Conservation (phyloP, 1,284 basidiomycete genomes). For the Coriolopsis trogii region DNA sequence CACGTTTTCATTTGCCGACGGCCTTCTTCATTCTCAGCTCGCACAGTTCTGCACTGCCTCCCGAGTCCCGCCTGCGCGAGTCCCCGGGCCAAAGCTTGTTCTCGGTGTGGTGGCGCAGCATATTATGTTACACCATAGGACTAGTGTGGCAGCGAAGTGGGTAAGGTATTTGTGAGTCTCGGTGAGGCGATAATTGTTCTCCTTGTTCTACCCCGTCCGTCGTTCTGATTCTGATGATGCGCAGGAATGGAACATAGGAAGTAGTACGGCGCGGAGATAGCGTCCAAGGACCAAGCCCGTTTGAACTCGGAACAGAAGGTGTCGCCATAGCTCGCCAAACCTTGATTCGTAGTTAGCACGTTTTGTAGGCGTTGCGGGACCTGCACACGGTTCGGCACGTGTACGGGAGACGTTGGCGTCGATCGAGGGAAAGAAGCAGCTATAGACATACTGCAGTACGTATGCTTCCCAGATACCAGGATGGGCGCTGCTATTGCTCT, state of each 20-base stretch:
- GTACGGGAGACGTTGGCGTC: slow-evolving; percentile 9
- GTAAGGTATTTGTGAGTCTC: no score
- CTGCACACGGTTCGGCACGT: background rate
- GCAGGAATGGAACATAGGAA: slow-evolving; percentile 4
- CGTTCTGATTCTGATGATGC: no score
- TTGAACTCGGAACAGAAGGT: slow-evolving; percentile 11
- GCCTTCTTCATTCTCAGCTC: slow-evolving; percentile 5
- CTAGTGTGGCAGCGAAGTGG: no score
- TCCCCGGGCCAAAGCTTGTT: background rate
- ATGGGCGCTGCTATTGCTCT: background rate
- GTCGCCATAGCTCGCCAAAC: background rate
- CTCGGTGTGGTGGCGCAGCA: background rate
- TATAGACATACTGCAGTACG: background rate
- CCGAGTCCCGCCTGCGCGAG: background rate
- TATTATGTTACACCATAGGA: no score
- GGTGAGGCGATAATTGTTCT: no score
- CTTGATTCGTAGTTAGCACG: slow-evolving; percentile 10
- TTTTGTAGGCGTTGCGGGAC: slow-evolving; percentile 14
- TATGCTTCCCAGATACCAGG: background rate
- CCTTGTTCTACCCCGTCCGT: background rate
- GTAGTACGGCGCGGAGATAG: no score
- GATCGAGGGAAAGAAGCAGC: slow-evolving; percentile 12
- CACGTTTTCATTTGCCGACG: slow-evolving; percentile 13
- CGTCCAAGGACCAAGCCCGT: no score
- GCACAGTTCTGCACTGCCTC: slow-evolving; percentile 17